These are phyloP conservation scores for Lipomyces starkeyi DNA, from an alignment of 805 yeast species.

Conservation along the genomic window DNA sequence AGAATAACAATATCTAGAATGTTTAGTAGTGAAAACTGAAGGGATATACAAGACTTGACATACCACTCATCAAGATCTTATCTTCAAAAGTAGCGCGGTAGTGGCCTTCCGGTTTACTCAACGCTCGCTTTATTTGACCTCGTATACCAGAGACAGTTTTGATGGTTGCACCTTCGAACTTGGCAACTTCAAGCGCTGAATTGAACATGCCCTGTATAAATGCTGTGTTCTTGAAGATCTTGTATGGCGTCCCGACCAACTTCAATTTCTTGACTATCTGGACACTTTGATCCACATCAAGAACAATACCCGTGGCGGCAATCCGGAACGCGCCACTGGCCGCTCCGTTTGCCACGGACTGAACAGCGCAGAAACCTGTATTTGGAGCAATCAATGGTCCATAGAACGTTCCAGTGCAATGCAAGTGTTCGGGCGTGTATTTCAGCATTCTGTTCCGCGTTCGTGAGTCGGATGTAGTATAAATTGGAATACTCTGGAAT, in stretches of 20 bases:
- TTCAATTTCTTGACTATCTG: conserved; percentile 96
- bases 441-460: conserved; percentile 97
- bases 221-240: conserved; percentile 94
- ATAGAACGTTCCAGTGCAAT: conserved; percentile 92
- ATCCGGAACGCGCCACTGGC: conserved; percentile 92
- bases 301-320: conserved; percentile 95
- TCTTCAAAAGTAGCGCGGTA: conserved; percentile 98
- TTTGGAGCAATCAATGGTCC: conserved; percentile 98
- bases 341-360: conserved; percentile 78
- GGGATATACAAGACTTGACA: neutral
- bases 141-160: conserved; percentile 96
- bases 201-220: conserved; percentile 96
- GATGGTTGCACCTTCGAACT: conserved; percentile 96
- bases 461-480: conserved; percentile 95
- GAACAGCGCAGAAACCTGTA: conserved; percentile 96
- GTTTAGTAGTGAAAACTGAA: neutral
- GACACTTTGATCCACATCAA: conserved; percentile 83
- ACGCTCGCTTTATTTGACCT: conserved; percentile 95
- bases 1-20: conserved; percentile 76
- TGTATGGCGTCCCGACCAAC: conserved; percentile 92
- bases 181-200: conserved; percentile 91
- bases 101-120: conserved; percentile 92
- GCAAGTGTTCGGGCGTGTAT: conserved; percentile 97
- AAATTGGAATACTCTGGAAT: conserved; percentile 94
- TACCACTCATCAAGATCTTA: conserved; percentile 75